Evolutionary conservation across 2,329 filamentous ascomycete species (phyloP).

Genomic region (Epichloe baconii): DNA sequence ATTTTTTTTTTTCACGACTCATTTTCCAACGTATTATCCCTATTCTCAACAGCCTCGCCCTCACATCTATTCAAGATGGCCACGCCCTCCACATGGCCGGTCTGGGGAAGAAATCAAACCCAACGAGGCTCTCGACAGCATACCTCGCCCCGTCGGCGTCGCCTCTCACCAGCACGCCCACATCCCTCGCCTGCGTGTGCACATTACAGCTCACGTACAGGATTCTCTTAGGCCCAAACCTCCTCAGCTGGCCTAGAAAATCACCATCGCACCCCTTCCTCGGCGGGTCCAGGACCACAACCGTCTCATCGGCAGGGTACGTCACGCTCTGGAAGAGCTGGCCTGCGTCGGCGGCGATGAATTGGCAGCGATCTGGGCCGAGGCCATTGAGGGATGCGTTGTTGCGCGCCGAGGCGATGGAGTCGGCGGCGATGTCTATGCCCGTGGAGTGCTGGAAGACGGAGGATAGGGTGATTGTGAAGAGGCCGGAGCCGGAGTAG

Average conservation of each 20-base stretch:
- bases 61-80: slow-evolving; percentile 49
- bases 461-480: slow-evolving; percentile 82
- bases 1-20: neutral
- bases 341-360: slow-evolving; percentile 80
- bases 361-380: slow-evolving; percentile 53
- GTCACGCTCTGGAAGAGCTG: slow-evolving; percentile 64
- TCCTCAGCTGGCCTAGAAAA: slow-evolving; percentile 70
- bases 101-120: slow-evolving; percentile 98
- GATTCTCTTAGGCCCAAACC: slow-evolving; percentile 64
- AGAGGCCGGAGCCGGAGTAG: slow-evolving; percentile 93
- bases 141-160: slow-evolving; percentile 43
- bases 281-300: slow-evolving; percentile 93
- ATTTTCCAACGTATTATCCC: neutral
- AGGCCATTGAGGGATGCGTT: slow-evolving; percentile 74
- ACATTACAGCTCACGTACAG: slow-evolving; percentile 97
- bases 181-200: slow-evolving; percentile 88
- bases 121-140: slow-evolving; percentile 77
- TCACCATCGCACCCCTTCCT: slow-evolving; percentile 83
- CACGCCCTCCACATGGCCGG: slow-evolving; percentile 56
- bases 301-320: slow-evolving; percentile 68
- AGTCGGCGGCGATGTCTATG: slow-evolving; percentile 75
- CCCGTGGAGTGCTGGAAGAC: slow-evolving; percentile 76
- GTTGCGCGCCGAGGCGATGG: slow-evolving; percentile 62
- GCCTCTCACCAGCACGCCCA: slow-evolving; percentile 75
- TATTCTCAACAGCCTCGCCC: slow-evolving; percentile 9